Conservation (phyloP, 176 grass and related monocot species). For the Eragrostis curvula region DNA sequence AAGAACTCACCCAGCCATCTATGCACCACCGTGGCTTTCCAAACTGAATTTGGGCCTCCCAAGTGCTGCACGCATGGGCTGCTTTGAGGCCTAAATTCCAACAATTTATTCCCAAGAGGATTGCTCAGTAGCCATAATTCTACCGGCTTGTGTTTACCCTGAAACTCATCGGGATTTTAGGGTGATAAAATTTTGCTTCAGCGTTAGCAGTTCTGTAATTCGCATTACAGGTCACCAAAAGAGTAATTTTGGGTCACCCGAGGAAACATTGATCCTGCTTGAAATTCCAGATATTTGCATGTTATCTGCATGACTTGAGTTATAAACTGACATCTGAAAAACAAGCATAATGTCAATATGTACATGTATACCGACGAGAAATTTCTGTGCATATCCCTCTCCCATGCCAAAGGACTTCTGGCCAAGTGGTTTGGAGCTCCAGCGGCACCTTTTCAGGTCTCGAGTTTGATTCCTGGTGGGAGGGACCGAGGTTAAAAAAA, state of each 20-base stretch:
- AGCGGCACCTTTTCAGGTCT: no score
- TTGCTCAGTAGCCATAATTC: neutral
- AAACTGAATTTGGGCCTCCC: no score
- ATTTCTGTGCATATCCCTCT: slow-evolving; percentile 9
- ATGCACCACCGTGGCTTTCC: no score
- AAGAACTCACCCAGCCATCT: no score
- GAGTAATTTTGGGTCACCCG: neutral
- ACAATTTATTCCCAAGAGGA: neutral
- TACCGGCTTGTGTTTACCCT: neutral
- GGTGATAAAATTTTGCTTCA: neutral
- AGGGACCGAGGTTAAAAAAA: no score
- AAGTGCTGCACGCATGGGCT: no score
- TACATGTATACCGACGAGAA: neutral
- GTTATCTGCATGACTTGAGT: neutral
- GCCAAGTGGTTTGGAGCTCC: no score
- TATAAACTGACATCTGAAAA: neutral
- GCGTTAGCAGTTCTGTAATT: neutral
- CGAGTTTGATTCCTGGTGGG: no score
- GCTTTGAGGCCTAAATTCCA: neutral
- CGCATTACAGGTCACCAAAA: neutral
- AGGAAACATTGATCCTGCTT: no score
- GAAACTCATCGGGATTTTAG: neutral
- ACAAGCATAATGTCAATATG: neutral
- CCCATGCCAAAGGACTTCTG: no score
- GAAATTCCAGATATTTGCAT: neutral